Evolutionary conservation across 108 stramenopile species (phyloP), one percentile per base, ranked within the genome.

Genomic region (Epipyxis sp.): DNA sequence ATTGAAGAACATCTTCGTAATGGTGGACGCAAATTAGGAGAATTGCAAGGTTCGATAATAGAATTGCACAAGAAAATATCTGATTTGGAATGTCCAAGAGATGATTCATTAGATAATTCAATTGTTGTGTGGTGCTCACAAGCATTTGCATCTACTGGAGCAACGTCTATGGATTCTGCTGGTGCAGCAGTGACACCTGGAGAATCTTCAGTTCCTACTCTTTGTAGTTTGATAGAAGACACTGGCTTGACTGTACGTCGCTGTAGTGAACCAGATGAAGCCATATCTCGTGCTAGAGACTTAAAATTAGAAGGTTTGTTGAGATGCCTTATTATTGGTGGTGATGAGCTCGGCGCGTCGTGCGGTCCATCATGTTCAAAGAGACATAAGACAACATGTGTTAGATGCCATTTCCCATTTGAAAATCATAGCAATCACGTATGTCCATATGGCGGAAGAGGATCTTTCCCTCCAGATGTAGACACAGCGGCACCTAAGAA

Each of bases 41-140:
- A 80, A 32, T 20, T 80, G 13, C 74, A 80, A 25, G n/a, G 46
- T 16, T 42, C 34, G 25, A 80, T 80, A 37, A 40, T 42, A 6
- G 44, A 29, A n/a, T 3, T 80, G 76, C 69, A 54, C 0, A 76
- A 76, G 59, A n/a, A 62, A 16, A 68, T 80, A 1, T 57, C 59
- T 16, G 80, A 80, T 6, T 32, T 69, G 0, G 69, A 80, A 76
- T 76, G 69, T 46, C 80, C 80, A 13, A 59, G 80, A 30, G 80
- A 80, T 59, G 76, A 80, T 69, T 80, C 80, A 20, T 37, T 80
- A 3, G 80, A 80, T 65, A 80, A 80, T 45, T 72, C 69, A 13
- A 42, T 80, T 30, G 35, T 80, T 1, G 40, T 80, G 43, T 80
- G 80, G 80, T 69, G 69, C 37, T 76, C 74, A 10, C 61, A 72